These are phyloP conservation scores for Penicillium sp. DNA, from an alignment of 2,329 filamentous ascomycete genomes.

Conservation along the genomic window DNA sequence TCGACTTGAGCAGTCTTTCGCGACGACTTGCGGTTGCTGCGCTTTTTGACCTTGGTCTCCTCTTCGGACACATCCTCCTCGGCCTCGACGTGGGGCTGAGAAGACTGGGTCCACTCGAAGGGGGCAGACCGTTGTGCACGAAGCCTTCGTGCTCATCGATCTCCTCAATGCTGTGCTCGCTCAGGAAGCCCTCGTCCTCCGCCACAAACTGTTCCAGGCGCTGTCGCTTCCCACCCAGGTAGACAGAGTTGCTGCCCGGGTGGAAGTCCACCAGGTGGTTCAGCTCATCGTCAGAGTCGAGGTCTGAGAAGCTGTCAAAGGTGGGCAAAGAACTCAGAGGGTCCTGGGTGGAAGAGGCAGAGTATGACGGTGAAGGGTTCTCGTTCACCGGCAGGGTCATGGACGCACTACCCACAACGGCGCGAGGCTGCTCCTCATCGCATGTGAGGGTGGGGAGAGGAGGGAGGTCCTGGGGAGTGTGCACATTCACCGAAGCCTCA, in stretches of 20 bases:
- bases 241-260: conserved; percentile 54
- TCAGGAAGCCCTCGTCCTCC: conserved; percentile 72
- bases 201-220: conserved; percentile 65
- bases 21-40: conserved; percentile 38
- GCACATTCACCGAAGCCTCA: conserved; percentile 43
- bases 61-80: conserved; percentile 37
- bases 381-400: conserved; percentile 37
- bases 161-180: conserved; percentile 69
- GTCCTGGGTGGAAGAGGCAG: conserved; percentile 42
- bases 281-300: conserved; percentile 89
- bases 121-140: conserved; percentile 57
- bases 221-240: conserved; percentile 64
- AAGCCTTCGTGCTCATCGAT: conserved; percentile 64
- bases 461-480: conserved; percentile 57
- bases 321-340: conserved; percentile 58
- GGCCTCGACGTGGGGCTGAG: conserved; percentile 35
- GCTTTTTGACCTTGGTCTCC: conserved; percentile 51
- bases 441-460: conserved; percentile 51
- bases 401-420: conserved; percentile 33
- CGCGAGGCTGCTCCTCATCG: conserved; percentile 38
- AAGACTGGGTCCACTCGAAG: conserved; percentile 46
- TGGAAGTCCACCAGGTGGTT: conserved; percentile 68
- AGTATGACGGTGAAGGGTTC: conserved; percentile 37
- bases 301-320: conserved; percentile 81
- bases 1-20: conserved; percentile 46